These are phyloP conservation scores for Boeremia lycopersici DNA, from an alignment of 2,329 filamentous ascomycete species.

Conservation along the genomic window DNA sequence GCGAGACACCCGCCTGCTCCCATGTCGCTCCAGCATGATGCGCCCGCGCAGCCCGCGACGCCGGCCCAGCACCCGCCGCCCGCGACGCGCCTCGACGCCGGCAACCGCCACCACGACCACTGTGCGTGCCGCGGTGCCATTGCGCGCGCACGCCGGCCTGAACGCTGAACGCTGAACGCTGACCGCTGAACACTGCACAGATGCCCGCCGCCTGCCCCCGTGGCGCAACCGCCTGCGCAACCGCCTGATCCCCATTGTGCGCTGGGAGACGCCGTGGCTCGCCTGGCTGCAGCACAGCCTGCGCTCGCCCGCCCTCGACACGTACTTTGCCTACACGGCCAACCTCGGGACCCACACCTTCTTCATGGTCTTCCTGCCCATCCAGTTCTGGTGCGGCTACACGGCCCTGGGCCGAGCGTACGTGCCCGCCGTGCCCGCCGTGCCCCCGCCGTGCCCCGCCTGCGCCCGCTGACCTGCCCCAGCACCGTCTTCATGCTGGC, in stretches of 20 bases:
- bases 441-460: too few relatives aligned
- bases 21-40: slow-evolving; percentile 36
- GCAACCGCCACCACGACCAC: slow-evolving; percentile 75
- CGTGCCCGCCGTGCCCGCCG: too few relatives aligned
- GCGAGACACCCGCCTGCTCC: too few relatives aligned
- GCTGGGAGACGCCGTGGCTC: slow-evolving; percentile 94
- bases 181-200: slow-evolving; percentile 56
- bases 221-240: slow-evolving; percentile 91
- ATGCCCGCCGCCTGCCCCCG: slow-evolving; percentile 79
- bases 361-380: slow-evolving; percentile 94
- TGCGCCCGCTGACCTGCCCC: too few relatives aligned
- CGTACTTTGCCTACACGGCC: slow-evolving; percentile 95
- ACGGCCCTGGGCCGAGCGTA: slow-evolving; percentile 86
- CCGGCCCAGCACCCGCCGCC: slow-evolving; percentile 4
- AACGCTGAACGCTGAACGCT: too few relatives aligned
- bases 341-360: slow-evolving; percentile 98
- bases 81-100: slow-evolving; percentile 64
- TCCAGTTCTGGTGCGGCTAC: slow-evolving; percentile 96
- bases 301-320: slow-evolving; percentile 84
- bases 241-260: slow-evolving; percentile 79
- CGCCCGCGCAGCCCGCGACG: slow-evolving; percentile 1
- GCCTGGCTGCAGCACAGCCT: slow-evolving; percentile 81
- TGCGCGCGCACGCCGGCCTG: too few relatives aligned
- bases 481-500: slow-evolving; percentile 65
- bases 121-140: slow-evolving; percentile 40